phyloP scores from a whole-genome alignment of 1,284 basidiomycete genomes.

The Clitocybe nebularis region DNA sequence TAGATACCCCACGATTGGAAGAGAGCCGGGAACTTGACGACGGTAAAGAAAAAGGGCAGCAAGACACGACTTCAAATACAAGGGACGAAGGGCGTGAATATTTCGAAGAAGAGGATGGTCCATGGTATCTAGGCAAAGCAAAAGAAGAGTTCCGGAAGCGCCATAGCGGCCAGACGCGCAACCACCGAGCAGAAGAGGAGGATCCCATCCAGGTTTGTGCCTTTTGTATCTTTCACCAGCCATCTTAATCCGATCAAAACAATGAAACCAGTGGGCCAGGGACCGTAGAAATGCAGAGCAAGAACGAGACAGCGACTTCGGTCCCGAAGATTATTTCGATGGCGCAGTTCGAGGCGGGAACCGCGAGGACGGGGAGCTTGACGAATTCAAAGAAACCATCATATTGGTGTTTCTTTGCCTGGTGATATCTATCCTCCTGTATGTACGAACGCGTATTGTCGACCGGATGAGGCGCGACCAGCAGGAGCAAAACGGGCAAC shows the following conservation, averaged over 20 bases:
- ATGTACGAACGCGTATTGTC: conserved; percentile 67
- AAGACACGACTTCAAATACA: conserved; percentile 21
- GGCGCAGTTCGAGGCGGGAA: conserved; percentile 54
- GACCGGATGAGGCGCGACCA: conserved; percentile 61
- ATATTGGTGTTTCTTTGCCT: conserved; percentile 63
- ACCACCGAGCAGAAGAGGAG: conserved; percentile 47
- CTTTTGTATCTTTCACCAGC: background rate
- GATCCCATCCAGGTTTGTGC: conserved; percentile 62
- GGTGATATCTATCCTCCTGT: conserved; percentile 63
- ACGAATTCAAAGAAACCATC: conserved; percentile 73
- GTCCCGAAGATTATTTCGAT: conserved; percentile 79
- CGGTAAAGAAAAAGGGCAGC: conserved; percentile 21
- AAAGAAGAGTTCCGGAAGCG: conserved; percentile 67
- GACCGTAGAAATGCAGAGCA: conserved; percentile 67
- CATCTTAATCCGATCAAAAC: conserved; percentile 7
- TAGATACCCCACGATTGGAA: conserved; percentile 2
- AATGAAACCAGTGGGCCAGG: conserved; percentile 60
- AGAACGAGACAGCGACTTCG: conserved; percentile 69
- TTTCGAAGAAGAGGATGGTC: conserved; percentile 49
- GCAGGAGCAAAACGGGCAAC: conserved; percentile 32
- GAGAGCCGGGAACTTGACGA: conserved; percentile 34
- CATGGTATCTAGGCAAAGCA: conserved; percentile 79
- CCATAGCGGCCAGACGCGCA: conserved; percentile 36
- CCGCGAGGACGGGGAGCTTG: conserved; percentile 53
- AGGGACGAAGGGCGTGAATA: conserved; percentile 25